A percentile compares a stretch with the other conserved stretches of the same genome.
Conservation (phyloP, 1,284 basidiomycete genomes). For the Schizophyllum amplum region DNA sequence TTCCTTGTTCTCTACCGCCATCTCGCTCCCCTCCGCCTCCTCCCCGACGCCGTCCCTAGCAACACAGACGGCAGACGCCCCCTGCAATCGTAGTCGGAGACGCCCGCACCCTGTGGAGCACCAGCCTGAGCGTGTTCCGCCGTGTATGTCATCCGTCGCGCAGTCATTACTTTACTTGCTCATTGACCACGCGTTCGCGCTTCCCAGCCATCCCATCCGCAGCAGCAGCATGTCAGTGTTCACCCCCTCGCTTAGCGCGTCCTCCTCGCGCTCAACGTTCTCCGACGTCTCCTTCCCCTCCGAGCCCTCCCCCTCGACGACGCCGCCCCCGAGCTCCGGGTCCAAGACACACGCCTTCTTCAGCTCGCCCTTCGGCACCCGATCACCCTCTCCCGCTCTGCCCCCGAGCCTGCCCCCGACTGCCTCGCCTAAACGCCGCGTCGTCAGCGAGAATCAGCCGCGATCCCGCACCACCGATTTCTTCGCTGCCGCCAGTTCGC, state of each 20-base stretch:
- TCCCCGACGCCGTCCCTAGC: not conserved
- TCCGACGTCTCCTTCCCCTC: not conserved
- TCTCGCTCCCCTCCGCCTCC: not conserved
- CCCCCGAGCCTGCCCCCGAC: constrained; percentile 14
- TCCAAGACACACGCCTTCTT: constrained; percentile 37
- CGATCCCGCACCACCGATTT: constrained; percentile 3
- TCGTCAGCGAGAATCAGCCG: constrained; percentile 5
- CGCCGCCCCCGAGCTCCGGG: not conserved
- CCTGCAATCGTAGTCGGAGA: not conserved
- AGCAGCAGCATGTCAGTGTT: not conserved
- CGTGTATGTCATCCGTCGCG: not conserved
- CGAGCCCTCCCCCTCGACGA: not conserved
- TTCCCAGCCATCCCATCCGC: not conserved
- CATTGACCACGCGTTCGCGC: not conserved
- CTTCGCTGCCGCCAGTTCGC: constrained; percentile 9
- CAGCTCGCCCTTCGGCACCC: constrained; percentile 31
- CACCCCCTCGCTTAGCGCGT: not conserved
- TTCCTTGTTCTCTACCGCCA: not conserved
- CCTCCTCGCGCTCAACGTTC: not conserved
- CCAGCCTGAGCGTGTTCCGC: not conserved
- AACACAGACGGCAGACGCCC: not conserved
- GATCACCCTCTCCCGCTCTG: constrained; percentile 19
- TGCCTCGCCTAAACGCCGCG: constrained; percentile 9
- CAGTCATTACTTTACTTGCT: not conserved
- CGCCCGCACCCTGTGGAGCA: not conserved